A percentile compares a stretch with the other conserved stretches of the same genome.
phyloP scores from a whole-genome alignment of 495 filamentous ascomycete species.

The Choiromyces venosus region DNA sequence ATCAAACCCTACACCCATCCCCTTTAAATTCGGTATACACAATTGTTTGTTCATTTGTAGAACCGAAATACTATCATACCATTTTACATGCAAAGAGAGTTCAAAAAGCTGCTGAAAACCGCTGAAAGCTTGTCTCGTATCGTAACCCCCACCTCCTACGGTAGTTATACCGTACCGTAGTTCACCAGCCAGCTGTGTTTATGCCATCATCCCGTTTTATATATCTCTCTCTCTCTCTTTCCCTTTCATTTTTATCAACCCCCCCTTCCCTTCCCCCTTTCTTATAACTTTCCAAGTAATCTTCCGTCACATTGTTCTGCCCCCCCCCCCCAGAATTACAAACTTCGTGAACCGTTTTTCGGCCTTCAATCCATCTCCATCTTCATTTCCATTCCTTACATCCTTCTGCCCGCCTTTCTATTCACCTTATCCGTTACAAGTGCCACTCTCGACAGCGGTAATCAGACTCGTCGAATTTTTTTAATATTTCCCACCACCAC shows the following conservation, averaged over 20 bases:
- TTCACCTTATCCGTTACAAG: background rate
- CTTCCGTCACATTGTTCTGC: background rate
- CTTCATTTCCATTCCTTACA: background rate
- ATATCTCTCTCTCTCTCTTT: background rate
- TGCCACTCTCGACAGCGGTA: conserved; percentile 2
- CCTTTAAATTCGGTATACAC: background rate
- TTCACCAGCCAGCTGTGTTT: background rate
- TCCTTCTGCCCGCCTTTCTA: background rate
- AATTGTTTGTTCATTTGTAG: background rate
- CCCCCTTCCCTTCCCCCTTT: background rate
- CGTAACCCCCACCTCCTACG: background rate
- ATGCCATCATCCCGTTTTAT: background rate
- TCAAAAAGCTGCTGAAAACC: background rate
- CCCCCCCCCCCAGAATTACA: background rate
- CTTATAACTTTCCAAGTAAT: background rate
- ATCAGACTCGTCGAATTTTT: background rate
- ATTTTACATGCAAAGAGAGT: background rate
- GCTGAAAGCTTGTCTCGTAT: background rate
- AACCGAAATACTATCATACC: background rate
- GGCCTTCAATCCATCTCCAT: background rate
- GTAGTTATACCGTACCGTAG: no score
- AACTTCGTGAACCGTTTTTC: background rate
- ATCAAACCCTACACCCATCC: background rate
- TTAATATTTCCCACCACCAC: background rate
- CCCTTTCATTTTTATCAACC: background rate